Conservation (phyloP, 169 alveolate species). For the Plasmodium inui region DNA sequence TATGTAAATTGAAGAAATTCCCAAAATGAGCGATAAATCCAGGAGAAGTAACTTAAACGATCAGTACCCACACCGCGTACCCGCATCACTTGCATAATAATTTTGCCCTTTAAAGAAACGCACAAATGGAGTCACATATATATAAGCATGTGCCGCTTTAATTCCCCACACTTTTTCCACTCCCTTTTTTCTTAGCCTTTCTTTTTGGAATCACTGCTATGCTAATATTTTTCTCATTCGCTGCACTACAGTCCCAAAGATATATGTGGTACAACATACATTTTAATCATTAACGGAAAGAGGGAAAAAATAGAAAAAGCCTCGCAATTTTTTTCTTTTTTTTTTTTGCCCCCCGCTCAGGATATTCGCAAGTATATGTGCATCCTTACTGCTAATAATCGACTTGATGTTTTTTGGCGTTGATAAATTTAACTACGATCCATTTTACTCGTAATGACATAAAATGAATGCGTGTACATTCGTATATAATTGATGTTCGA, state of each 20-base stretch:
- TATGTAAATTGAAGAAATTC: conserved; percentile 3
- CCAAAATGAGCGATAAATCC: conserved; percentile 74
- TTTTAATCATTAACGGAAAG: conserved; percentile 1
- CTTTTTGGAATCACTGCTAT: conserved; percentile 61
- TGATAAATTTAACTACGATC: conserved; percentile 74
- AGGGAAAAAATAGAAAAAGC: background rate
- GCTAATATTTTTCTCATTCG: conserved; percentile 62
- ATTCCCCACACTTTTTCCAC: background rate
- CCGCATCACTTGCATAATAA: background rate
- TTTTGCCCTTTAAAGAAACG: conserved; percentile 1
- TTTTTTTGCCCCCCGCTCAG: conserved; percentile 35
- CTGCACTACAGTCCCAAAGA: conserved; percentile 39
- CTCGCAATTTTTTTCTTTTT: conserved; percentile 1
- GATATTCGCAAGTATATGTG: conserved; percentile 67
- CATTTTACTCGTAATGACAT: conserved; percentile 71
- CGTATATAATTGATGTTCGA: background rate
- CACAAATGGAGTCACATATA: background rate
- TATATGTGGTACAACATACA: conserved; percentile 60
- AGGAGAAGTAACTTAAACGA: conserved; percentile 48
- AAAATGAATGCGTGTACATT: conserved; percentile 3
- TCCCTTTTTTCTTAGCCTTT: conserved; percentile 15
- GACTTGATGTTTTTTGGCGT: conserved; percentile 65
- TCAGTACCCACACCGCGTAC: background rate
- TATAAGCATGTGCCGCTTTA: conserved; percentile 2
- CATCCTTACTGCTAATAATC: conserved; percentile 26